Base-by-base conservation (phyloP, 2,329 filamentous ascomycete species). In the Colletotrichum sp. region DNA sequence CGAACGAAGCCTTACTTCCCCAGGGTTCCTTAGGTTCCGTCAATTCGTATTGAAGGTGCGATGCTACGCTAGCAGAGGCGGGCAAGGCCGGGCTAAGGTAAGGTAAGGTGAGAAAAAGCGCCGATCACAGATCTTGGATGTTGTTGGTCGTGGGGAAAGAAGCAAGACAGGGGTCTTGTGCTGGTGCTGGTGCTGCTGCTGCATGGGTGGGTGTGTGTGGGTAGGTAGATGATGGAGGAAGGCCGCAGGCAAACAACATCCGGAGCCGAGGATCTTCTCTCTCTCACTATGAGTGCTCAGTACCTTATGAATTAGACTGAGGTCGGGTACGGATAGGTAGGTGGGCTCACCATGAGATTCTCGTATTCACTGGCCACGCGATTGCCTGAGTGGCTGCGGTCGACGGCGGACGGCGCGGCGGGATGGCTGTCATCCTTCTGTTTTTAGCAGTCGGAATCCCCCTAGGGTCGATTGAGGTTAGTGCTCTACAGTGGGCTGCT, bases 361-460 rank as follows among this genome's bases (percentile, higher is more conserved):
- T 75, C 73, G 73, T 75, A 75, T 75, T 75, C 73, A 24, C 66
- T 70, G 43, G 39, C 60, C 66, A 71, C 28, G 64, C 64, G 30
- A 52, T 65, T 16, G 52, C 55, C 55, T 43, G 48, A 66, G 57
- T 66, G 69, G 70, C 52, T 72, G 24, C 48, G 34, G 60, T 10
- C 9, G 43, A 18, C n/a, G 30, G 32, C 61, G 28, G 70, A 34
- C 61, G 21, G 70, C 9, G 48, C 52, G 21, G 63, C 36, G 32
- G 48, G 32, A 57, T 48, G 59, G 59, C 61, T 68, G 64, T 65
- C 73, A 60, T 59, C 63, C 57, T 34, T 16, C 73, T 75, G 70
- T 68, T 75, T 73, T 75, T 73, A 73, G 73, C 64, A 73, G 13
- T 18, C 14, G 21, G 13, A 36, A 52, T 36, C 0, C 16, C 28